phyloP scores from a whole-genome alignment of 2,329 filamentous ascomycete species.

The Ampelomyces quisqualis region DNA sequence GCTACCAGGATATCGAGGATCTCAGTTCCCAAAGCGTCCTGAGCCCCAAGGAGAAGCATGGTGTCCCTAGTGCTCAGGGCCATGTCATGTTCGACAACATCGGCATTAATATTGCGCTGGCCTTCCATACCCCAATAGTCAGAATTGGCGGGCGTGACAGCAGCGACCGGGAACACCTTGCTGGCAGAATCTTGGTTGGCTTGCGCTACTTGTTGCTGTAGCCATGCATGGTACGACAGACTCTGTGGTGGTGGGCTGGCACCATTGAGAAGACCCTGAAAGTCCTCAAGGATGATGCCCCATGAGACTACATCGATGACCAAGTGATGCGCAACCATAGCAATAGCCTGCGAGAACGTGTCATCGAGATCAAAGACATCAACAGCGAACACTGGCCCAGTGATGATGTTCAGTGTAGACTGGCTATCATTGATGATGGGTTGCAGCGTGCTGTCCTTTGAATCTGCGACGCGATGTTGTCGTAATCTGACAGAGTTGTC shows the following conservation, averaged over 20 bases:
- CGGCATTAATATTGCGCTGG: conserved; percentile 37
- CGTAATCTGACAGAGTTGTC: conserved; percentile 29
- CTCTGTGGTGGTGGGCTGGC: conserved; percentile 28
- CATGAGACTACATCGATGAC: conserved; percentile 45
- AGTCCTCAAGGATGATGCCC: conserved; percentile 43
- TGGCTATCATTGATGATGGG: conserved; percentile 34
- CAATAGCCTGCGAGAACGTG: conserved; percentile 37
- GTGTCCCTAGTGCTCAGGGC: conserved; percentile 36
- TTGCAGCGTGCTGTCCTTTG: conserved; percentile 16
- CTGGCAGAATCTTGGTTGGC: conserved; percentile 25
- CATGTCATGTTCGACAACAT: conserved; percentile 35
- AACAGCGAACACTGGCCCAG: conserved; percentile 45
- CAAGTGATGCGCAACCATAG: conserved; percentile 42
- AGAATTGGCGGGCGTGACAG: conserved; percentile 29
- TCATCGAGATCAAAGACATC: conserved; percentile 46
- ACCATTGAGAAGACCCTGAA: conserved; percentile 38
- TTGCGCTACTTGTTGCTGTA: conserved; percentile 34
- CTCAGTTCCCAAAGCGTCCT: conserved; percentile 40
- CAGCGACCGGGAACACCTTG: conserved; percentile 29
- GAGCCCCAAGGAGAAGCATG: conserved; percentile 35
- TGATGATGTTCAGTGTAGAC: conserved; percentile 33
- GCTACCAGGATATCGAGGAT: conserved; percentile 42
- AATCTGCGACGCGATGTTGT: conserved; percentile 18
- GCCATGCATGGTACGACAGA: conserved; percentile 43
- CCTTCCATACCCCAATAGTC: conserved; percentile 45